phyloP scores from a whole-genome alignment of 371 early-diverging fungal species.

The Haplosporangium sp. region DNA sequence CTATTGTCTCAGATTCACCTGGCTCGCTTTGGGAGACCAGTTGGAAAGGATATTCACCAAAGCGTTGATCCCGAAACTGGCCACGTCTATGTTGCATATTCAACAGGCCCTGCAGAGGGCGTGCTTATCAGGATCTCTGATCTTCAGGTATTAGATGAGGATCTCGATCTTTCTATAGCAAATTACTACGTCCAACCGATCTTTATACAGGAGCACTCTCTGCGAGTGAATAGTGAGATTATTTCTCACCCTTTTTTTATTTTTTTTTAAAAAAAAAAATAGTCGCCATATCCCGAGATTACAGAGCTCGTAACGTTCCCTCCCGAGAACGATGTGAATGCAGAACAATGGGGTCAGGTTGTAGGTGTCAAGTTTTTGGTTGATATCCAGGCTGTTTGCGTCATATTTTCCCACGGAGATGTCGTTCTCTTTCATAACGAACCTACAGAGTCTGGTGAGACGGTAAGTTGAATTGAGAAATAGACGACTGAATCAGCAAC shows the following conservation, averaged over 20 bases:
- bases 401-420: slow-evolving; percentile 76
- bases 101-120: slow-evolving; percentile 50
- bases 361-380: slow-evolving; percentile 70
- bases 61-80: slow-evolving; percentile 64
- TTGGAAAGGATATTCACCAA: slow-evolving; percentile 58
- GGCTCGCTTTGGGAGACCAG: slow-evolving; percentile 41
- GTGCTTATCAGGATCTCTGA: slow-evolving; percentile 45
- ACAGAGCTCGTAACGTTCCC: slow-evolving; percentile 50
- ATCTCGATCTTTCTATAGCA: too few species aligned
- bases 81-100: slow-evolving; percentile 63
- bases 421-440: slow-evolving; percentile 75
- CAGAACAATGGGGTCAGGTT: slow-evolving; percentile 56
- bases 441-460: slow-evolving; percentile 61
- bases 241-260: not conserved
- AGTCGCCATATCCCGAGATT: slow-evolving; percentile 53
- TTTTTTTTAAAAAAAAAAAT: slow-evolving; percentile 1
- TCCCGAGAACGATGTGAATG: slow-evolving; percentile 48
- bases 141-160: slow-evolving; percentile 25
- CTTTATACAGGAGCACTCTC: too few species aligned
- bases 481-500: too few species aligned
- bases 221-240: not conserved
- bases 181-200: too few species aligned
- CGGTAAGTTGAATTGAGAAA: slow-evolving; percentile 39
- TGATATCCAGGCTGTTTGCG: slow-evolving; percentile 75
- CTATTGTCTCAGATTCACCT: slow-evolving; percentile 54